These are phyloP conservation scores for Schizonepeta tenuifolia DNA, from an alignment of 257 asterid species.

Conservation along the genomic window DNA sequence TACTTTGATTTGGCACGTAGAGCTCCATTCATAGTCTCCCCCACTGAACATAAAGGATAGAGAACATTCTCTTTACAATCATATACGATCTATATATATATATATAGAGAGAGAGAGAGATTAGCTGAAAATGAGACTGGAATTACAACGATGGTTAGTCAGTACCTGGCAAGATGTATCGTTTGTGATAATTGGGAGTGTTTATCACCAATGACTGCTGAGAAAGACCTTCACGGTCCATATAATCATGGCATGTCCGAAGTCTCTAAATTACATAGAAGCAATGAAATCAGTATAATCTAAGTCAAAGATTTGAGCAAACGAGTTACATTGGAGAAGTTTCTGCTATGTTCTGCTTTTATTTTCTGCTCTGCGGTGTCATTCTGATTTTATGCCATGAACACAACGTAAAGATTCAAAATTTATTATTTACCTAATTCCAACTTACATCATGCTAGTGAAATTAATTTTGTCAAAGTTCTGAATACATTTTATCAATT, in stretches of 20 bases:
- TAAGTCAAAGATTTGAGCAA: not conserved
- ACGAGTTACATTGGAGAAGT: not conserved
- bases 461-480: not conserved
- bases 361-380: not conserved
- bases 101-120: not conserved
- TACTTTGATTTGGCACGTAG: constrained; percentile 56
- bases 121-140: not conserved
- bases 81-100: not conserved
- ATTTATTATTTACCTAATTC: not conserved
- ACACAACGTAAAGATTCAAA: not conserved
- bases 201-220: constrained; percentile 87
- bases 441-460: not conserved
- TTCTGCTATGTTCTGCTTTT: not conserved
- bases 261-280: constrained; percentile 59
- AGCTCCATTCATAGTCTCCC: constrained; percentile 69
- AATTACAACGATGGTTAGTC: constrained; percentile 16
- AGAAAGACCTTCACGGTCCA: constrained; percentile 83
- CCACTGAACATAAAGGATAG: constrained; percentile 47
- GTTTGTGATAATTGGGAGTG: constrained; percentile 83
- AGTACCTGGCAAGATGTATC: constrained; percentile 88
- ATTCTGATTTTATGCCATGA: not conserved
- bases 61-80: not conserved
- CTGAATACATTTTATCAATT: too few species aligned
- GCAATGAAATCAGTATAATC: constrained; percentile 30
- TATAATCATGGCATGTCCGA: constrained; percentile 79